Evolutionary conservation across 805 yeast species (phyloP).

Genomic region (Candida fluviatilis): DNA sequence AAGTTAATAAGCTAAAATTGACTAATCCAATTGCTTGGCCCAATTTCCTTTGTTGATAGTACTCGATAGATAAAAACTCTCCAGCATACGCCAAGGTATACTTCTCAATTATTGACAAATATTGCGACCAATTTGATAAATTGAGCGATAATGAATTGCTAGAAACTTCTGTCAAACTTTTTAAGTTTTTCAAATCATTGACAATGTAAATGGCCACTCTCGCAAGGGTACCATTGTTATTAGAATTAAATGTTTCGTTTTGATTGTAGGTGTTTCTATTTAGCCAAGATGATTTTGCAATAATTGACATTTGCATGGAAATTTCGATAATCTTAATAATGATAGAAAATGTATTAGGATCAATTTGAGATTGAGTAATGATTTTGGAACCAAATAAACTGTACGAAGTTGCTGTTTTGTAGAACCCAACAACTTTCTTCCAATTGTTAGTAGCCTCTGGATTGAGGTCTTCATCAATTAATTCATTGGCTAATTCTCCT

Average conservation of each 20-base stretch:
- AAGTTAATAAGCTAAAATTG: constrained; percentile 29
- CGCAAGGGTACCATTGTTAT: constrained; percentile 37
- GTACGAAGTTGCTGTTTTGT: constrained; percentile 28
- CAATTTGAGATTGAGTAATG: constrained; percentile 1
- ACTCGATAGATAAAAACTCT: constrained; percentile 40
- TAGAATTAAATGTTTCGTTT: constrained; percentile 17
- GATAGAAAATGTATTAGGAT: constrained; percentile 10
- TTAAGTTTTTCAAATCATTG: constrained; percentile 26
- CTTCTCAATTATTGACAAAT: constrained; percentile 26
- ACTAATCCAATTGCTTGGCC: constrained; percentile 47
- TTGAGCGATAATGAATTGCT: constrained; percentile 6
- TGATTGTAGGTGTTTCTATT: constrained; percentile 22
- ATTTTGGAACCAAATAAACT: constrained; percentile 18
- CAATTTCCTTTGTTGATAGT: constrained; percentile 39
- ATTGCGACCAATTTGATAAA: constrained; percentile 22
- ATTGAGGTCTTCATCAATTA: constrained; percentile 24
- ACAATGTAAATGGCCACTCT: constrained; percentile 40
- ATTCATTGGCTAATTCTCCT: constrained; percentile 30
- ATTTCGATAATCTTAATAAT: constrained; percentile 23
- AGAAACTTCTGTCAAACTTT: constrained; percentile 12
- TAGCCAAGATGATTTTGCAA: constrained; percentile 36
- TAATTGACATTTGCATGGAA: constrained; percentile 35
- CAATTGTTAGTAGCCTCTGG: constrained; percentile 23
- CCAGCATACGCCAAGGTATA: constrained; percentile 43
- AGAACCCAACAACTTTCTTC: constrained; percentile 31